Conservation (phyloP, 768 basidiomycete genomes). For the Lactarius hatsudake region DNA sequence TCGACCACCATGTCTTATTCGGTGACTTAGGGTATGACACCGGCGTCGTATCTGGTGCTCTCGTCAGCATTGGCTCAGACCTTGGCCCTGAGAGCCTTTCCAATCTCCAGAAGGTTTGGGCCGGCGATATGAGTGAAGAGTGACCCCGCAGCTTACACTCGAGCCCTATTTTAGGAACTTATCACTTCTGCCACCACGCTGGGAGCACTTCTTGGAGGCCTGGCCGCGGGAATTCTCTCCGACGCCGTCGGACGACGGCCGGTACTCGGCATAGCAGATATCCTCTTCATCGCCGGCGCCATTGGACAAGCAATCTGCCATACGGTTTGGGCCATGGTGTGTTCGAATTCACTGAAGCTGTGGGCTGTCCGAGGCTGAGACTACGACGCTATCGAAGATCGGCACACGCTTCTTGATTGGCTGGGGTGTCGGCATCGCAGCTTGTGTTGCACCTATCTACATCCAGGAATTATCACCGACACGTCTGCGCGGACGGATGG, state of each 20-base stretch:
- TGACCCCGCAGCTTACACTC: neutral
- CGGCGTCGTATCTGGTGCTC: slow-evolving; percentile 76
- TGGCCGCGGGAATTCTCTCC: slow-evolving; percentile 64
- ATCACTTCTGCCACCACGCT: slow-evolving; percentile 79
- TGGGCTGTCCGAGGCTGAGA: neutral
- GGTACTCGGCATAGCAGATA: slow-evolving; percentile 63
- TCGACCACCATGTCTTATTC: neutral
- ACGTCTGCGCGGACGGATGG: slow-evolving; percentile 69
- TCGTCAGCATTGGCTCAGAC: slow-evolving; percentile 68
- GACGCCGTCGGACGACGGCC: slow-evolving; percentile 67
- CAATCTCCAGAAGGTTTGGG: slow-evolving; percentile 57
- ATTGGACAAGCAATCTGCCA: slow-evolving; percentile 68
- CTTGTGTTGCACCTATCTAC: slow-evolving; percentile 77
- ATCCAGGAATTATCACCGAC: slow-evolving; percentile 83
- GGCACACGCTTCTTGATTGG: slow-evolving; percentile 75
- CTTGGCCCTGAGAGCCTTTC: slow-evolving; percentile 57
- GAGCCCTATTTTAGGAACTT: slow-evolving; percentile 51
- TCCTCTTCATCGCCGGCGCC: slow-evolving; percentile 74
- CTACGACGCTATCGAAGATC: slow-evolving; percentile 43
- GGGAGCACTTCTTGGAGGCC: slow-evolving; percentile 73
- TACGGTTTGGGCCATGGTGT: slow-evolving; percentile 67
- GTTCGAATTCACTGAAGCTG: slow-evolving; percentile 19
- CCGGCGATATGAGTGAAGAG: neutral
- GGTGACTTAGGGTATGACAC: slow-evolving; percentile 62
- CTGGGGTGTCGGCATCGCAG: slow-evolving; percentile 68